A percentile compares a stretch with the other conserved stretches of the same genome.
These are phyloP conservation scores for Cicer judaicum DNA, from an alignment of 306 rosid genomes.

Conservation along the genomic window DNA sequence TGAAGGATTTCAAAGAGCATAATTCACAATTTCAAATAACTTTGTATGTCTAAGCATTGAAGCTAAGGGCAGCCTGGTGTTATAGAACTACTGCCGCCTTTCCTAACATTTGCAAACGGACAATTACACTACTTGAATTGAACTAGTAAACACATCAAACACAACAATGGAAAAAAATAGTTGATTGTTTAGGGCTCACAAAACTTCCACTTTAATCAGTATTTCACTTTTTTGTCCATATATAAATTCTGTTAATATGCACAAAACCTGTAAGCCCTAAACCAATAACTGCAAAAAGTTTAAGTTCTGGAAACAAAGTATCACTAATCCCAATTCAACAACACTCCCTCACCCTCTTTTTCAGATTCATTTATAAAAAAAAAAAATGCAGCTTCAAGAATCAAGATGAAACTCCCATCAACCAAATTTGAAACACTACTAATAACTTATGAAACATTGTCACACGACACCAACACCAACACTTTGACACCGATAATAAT, in stretches of 20 bases:
- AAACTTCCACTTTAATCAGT: constrained; percentile 18
- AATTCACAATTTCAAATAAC: constrained; percentile 29
- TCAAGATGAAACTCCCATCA: constrained; percentile 34
- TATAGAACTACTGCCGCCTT: not conserved
- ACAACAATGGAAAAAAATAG: not conserved
- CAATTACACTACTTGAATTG: not conserved
- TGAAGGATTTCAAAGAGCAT: constrained; percentile 22
- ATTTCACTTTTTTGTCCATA: constrained; percentile 22
- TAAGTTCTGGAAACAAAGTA: constrained; percentile 31
- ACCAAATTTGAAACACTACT: constrained; percentile 4
- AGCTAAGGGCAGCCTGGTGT: not conserved
- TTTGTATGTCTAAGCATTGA: constrained; percentile 11
- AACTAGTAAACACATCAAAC: constrained; percentile 4
- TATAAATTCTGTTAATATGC: not conserved
- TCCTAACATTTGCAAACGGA: not conserved
- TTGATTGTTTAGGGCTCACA: constrained; percentile 5
- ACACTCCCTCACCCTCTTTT: not conserved
- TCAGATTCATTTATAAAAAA: not conserved
- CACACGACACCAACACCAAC: too few relatives aligned
- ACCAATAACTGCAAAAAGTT: constrained; percentile 11
- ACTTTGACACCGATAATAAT: too few relatives aligned
- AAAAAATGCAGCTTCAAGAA: constrained; percentile 29
- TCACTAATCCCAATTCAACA: constrained; percentile 4
- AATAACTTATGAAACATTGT: not conserved
- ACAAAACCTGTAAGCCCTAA: not conserved